A percentile compares a stretch with the other conserved stretches of the same genome.
These are phyloP conservation scores for Panaeolus cyanescens DNA, from an alignment of 768 basidiomycete genomes.

Conservation along the genomic window DNA sequence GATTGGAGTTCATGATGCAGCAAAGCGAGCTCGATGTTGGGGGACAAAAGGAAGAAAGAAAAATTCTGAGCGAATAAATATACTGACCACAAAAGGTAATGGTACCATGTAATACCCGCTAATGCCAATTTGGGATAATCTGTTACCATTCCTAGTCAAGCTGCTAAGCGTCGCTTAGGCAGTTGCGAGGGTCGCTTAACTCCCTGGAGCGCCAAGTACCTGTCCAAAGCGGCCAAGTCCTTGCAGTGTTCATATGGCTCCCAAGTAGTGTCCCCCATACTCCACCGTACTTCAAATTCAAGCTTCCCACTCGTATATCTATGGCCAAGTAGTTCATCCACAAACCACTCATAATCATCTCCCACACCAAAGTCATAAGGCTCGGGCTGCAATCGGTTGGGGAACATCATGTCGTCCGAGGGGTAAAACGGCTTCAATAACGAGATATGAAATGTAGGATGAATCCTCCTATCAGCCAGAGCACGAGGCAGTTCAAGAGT, in stretches of 20 bases:
- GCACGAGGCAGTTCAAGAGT: constrained; percentile 26
- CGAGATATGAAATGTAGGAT: constrained; percentile 33
- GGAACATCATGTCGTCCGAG: constrained; percentile 35
- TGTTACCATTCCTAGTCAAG: too few relatives aligned
- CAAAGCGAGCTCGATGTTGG: too few relatives aligned
- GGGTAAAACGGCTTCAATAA: constrained; percentile 27
- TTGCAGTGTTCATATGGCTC: constrained; percentile 24
- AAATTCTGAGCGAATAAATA: too few relatives aligned
- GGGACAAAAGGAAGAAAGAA: too few relatives aligned
- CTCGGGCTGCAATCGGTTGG: constrained; percentile 20
- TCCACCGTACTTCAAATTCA: constrained; percentile 31
- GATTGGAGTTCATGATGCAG: too few relatives aligned
- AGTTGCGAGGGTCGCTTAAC: constrained; percentile 10
- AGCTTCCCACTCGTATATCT: constrained; percentile 15
- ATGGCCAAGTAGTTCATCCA: constrained; percentile 34
- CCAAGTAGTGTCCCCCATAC: constrained; percentile 33
- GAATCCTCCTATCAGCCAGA: constrained; percentile 22
- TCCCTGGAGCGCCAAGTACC: constrained; percentile 29
- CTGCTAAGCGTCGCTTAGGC: background rate
- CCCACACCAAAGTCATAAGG: constrained; percentile 37
- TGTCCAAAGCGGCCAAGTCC: constrained; percentile 28
- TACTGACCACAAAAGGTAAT: too few relatives aligned
- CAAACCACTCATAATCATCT: constrained; percentile 35
- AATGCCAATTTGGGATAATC: too few relatives aligned
- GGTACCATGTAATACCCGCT: too few relatives aligned